These are phyloP conservation scores for Populus ilicifolia DNA, from an alignment of 345 rosid genomes.

Conservation along the genomic window DNA sequence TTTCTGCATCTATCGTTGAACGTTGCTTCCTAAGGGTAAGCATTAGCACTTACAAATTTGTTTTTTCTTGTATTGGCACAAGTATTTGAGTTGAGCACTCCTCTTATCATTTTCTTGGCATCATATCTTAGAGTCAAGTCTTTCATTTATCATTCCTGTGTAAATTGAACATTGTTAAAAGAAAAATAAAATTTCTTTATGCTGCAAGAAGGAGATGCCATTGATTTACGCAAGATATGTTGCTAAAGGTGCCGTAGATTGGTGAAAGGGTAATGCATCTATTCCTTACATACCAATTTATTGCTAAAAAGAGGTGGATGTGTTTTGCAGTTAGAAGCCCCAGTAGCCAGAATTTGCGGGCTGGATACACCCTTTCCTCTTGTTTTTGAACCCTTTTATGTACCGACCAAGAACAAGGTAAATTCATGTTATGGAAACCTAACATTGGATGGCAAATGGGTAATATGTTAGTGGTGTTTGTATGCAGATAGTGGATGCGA, in stretches of 20 bases:
- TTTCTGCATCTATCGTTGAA: conserved; percentile 74
- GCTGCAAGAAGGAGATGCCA: too few relatives aligned
- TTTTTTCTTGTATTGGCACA: background rate
- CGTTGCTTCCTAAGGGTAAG: conserved; percentile 73
- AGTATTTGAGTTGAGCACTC: background rate
- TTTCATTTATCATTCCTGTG: too few relatives aligned
- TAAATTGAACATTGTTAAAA: too few relatives aligned
- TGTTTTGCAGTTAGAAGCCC: conserved; percentile 77
- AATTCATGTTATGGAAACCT: background rate
- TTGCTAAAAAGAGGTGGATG: background rate
- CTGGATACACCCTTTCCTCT: conserved; percentile 89
- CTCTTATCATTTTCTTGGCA: background rate
- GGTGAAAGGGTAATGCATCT: too few relatives aligned
- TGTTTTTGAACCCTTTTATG: conserved; percentile 84
- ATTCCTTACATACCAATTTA: background rate
- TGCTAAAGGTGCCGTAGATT: too few relatives aligned
- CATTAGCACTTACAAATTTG: background rate
- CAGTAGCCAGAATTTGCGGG: conserved; percentile 81
- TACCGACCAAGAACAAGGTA: conserved; percentile 85
- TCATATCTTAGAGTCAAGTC: too few relatives aligned
- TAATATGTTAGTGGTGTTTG: background rate
- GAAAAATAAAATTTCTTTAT: too few relatives aligned
- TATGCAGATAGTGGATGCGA: conserved; percentile 76
- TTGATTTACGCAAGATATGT: too few relatives aligned
- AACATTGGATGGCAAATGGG: background rate